phyloP scores from a whole-genome alignment of 345 rosid genomes.

The Eucalyptus erythrocorys region DNA sequence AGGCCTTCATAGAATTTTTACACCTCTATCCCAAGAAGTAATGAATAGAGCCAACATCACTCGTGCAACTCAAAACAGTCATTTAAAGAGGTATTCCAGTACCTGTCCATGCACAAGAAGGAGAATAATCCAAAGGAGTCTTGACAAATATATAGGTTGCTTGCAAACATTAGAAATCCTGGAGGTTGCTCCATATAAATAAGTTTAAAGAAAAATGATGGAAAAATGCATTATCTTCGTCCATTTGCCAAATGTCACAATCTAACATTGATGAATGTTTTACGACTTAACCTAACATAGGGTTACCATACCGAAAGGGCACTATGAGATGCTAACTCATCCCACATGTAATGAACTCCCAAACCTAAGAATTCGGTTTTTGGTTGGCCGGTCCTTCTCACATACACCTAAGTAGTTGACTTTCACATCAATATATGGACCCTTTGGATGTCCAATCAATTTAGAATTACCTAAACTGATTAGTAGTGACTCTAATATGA shows the following conservation, averaged over 20 bases:
- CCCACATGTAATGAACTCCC: not conserved
- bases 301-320: not conserved
- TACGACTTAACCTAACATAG: not conserved
- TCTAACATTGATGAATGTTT: not conserved
- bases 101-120: not conserved
- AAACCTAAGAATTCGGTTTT: not conserved
- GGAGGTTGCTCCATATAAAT: not conserved
- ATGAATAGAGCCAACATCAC: not conserved
- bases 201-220: not conserved
- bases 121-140: not conserved
- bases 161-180: not conserved
- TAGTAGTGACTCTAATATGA: not conserved
- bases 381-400: not conserved
- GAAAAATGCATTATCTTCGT: not conserved
- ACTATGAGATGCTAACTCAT: accelerated
- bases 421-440: not conserved
- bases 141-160: not conserved
- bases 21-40: not conserved
- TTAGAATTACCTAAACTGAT: not conserved
- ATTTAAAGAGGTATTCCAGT: not conserved
- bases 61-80: not conserved
- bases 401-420: not conserved
- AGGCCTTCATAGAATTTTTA: not conserved
- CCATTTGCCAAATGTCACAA: not conserved
- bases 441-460: not conserved